Base-by-base conservation (phyloP, 2,329 filamentous ascomycete genomes). In the Sordariomycetes sp. region DNA sequence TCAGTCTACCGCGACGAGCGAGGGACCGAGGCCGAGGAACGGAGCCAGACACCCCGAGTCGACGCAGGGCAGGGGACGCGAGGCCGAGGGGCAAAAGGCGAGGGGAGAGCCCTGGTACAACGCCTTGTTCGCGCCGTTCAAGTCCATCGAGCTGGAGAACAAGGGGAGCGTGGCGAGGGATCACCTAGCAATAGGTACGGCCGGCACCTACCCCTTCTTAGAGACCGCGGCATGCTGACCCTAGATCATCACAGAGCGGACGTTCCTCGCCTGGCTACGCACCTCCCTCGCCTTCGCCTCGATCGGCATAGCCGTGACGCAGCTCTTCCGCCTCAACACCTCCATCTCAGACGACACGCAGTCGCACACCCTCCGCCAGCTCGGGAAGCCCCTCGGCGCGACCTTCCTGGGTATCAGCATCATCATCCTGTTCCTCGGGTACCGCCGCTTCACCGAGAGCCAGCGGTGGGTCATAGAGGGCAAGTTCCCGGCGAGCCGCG, bases 101-200 rank as follows among this genome's bases (percentile, higher is more conserved):
- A 25, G n/a, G 25, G 20, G 46, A 5, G 28, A 18, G 3, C 46
- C 55, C 25, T 58, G 57, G 57, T 58, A 54, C 14, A 43, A 46
- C 50, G 37, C 40, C 5, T n/a, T 54, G 16, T 24, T 51, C 10
- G 43, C 35, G 40, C 58, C 43, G 53, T 59, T 59, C 57, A 77
- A 75, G 65, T 82, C 81, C 5, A 79, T 94, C 56, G 89, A 93
- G 74, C 72, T 94, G 60, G 89, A 94, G 70, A 94, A 94, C 67
- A 93, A 90, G 71, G 89, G 89, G 46, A 90, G 86, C 67, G 89
- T 93, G 46, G 89, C 89, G 12, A 77, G 89, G 65, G 89, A 94
- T 70, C 89, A 94, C 73, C 74, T 94, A 58, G 89, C 89, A 24
- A 73, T 94, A 54, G 88, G 88, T 92, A 72, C 56, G 73, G 16